Evolutionary conservation across 495 filamentous ascomycete genomes (phyloP).

Genomic region (Annulohypoxylon bovei): DNA sequence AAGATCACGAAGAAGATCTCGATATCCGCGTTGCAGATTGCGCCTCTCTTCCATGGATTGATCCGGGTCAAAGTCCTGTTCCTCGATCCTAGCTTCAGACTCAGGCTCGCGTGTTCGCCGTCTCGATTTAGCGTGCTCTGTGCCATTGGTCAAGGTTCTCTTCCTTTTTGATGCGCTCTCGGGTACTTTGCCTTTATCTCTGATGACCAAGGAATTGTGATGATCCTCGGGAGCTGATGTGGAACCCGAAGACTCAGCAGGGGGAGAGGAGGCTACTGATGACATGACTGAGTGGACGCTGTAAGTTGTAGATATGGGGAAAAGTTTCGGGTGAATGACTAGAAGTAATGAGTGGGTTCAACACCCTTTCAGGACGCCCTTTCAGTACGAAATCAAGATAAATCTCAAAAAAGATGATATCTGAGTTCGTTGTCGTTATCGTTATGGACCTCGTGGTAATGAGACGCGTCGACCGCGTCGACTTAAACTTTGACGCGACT

Average conservation of each 20-base stretch:
- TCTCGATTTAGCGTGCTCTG: slow-evolving; percentile 47
- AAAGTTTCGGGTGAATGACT: background rate
- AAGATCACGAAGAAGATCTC: slow-evolving; percentile 73
- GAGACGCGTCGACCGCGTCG: slow-evolving; percentile 30
- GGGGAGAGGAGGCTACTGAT: slow-evolving; percentile 38
- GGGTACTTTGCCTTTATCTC: slow-evolving; percentile 47
- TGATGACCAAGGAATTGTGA: slow-evolving; percentile 41
- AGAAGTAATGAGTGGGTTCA: background rate
- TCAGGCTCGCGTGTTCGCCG: slow-evolving; percentile 53
- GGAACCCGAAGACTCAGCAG: slow-evolving; percentile 23
- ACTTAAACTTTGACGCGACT: slow-evolving; percentile 20
- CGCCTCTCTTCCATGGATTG: slow-evolving; percentile 84
- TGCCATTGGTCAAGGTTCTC: slow-evolving; percentile 60
- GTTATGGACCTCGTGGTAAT: slow-evolving; percentile 1
- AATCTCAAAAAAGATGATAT: background rate
- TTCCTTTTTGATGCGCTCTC: slow-evolving; percentile 60
- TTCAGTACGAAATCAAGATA: background rate
- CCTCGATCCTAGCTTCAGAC: slow-evolving; percentile 51
- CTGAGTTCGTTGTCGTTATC: no score
- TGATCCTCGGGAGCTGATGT: slow-evolving; percentile 22
- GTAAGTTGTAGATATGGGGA: background rate
- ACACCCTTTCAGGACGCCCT: no score
- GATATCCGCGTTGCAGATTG: slow-evolving; percentile 69
- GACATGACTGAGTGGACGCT: slow-evolving; percentile 32
- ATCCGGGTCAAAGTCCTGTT: slow-evolving; percentile 83